phyloP scores from a whole-genome alignment of 2,329 filamentous ascomycete genomes.

The Venturia nashicola region DNA sequence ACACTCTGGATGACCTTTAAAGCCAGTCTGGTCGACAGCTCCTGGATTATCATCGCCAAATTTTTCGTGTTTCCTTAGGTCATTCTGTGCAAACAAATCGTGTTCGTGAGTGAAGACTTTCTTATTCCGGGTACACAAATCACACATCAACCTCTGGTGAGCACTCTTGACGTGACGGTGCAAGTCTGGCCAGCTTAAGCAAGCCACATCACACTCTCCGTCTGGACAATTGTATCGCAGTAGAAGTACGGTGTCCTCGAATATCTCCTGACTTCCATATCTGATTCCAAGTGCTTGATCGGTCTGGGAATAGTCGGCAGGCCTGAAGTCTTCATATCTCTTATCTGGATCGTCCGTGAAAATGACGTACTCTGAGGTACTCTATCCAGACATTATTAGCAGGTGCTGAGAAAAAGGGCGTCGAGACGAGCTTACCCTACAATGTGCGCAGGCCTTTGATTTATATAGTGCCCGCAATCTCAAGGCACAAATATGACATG shows the following conservation, averaged over 20 bases:
- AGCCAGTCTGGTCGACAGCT: conserved; percentile 82
- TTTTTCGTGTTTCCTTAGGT: conserved; percentile 77
- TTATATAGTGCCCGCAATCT: conserved; percentile 90
- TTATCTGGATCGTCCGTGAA: conserved; percentile 81
- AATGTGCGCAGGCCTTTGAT: conserved; percentile 93
- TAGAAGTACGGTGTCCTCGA: conserved; percentile 78
- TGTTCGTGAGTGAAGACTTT: conserved; percentile 98
- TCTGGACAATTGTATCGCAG: conserved; percentile 94
- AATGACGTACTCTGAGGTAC: conserved; percentile 67
- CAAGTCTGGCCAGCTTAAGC: conserved; percentile 66
- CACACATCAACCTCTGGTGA: conserved; percentile 82
- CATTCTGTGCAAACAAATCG: conserved; percentile 71
- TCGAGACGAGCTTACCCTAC: conserved; percentile 49
- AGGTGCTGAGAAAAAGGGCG: conserved; percentile 14
- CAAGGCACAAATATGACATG: conserved; percentile 90
- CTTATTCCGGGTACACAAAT: conserved; percentile 86
- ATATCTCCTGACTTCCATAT: conserved; percentile 80
- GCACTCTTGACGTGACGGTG: conserved; percentile 69
- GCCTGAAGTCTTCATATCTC: conserved; percentile 70
- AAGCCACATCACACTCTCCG: conserved; percentile 69
- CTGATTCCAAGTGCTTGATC: conserved; percentile 85
- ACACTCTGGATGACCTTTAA: conserved; percentile 90
- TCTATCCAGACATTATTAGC: conserved; percentile 35
- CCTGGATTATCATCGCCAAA: conserved; percentile 85
- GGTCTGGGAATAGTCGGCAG: conserved; percentile 59